Evolutionary conservation across 106 monocot genomes (phyloP), one percentile per base, ranked within the genome.

Genomic region (Gastrodia elata): DNA sequence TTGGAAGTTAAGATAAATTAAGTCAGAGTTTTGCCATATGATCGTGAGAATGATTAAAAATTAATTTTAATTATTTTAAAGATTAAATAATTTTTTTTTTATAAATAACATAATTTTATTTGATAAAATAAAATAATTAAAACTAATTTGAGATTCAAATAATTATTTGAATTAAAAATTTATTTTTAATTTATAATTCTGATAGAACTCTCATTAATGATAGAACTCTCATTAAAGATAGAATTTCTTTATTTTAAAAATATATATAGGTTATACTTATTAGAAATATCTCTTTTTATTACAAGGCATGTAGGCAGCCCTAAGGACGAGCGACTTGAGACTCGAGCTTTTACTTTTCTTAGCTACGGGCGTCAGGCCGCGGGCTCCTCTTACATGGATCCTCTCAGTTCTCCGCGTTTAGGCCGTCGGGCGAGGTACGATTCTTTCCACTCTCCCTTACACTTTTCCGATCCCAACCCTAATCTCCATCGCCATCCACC

Each of bases 371-470:
- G n/a, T 43, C 43, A 43, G n/a, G n/a, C n/a, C n/a, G 1, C 56
- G 24, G 20, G 73, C 6, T 33, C 6, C 14, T 65, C 11, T 22
- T 15, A 8, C 25, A 75, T 75, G 75, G 75, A 75, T 46, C 11
- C 70, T 11, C 36, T 32, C 24, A 49, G 39, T 58, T 35, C 46
- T 0, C 77, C 39, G 14, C 39, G 70, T 30, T 18, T 77, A 36
- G 43, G 52, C 8, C 39, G 80, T 20, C 73, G 79, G 26, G 39
- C 68, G 58, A 80, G 80, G 80, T 80, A 80, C 74, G 74, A 74
- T 5, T 24, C 65, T 25, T 57, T 35, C 14, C 36, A 40, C 14
- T 43, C 13, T 13, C 36, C 42, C 7, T 28, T 34, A 26, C 79
- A 34, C 14, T 70, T 38, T 64, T 15, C 48, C 16, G 68, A 68